A percentile compares a stretch with the other conserved stretches of the same genome.
phyloP scores from a whole-genome alignment of 164 flowering plant genomes.

The Vitis riparia region DNA sequence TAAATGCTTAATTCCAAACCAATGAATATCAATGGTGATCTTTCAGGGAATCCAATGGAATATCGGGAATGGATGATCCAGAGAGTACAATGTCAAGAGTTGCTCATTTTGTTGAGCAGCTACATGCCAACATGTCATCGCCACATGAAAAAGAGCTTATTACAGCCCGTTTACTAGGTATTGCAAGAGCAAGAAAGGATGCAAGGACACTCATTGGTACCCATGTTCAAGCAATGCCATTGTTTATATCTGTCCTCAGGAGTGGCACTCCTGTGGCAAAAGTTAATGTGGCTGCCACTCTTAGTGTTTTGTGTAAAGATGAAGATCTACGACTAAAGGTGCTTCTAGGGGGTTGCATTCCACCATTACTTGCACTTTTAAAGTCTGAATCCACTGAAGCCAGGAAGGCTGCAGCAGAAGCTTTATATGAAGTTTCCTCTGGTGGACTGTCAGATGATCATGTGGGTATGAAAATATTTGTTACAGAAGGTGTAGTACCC shows the following conservation, averaged over 20 bases:
- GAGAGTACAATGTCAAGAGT: conserved; percentile 67
- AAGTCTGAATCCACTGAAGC: conserved; percentile 70
- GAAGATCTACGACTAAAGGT: conserved; percentile 80
- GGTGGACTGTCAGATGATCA: conserved; percentile 83
- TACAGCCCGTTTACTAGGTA: conserved; percentile 69
- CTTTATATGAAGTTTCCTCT: conserved; percentile 79
- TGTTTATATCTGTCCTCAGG: conserved; percentile 74
- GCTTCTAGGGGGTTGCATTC: conserved; percentile 89
- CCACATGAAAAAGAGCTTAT: conserved; percentile 78
- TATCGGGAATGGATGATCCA: conserved; percentile 57
- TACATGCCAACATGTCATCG: conserved; percentile 72
- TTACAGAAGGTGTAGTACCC: conserved; percentile 88
- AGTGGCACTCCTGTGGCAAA: conserved; percentile 68
- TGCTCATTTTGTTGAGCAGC: conserved; percentile 78
- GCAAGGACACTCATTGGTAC: conserved; percentile 75
- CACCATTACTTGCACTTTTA: conserved; percentile 77
- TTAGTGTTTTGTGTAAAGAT: conserved; percentile 68
- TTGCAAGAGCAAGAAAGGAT: conserved; percentile 68
- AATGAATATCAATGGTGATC: background rate
- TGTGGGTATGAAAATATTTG: conserved; percentile 85
- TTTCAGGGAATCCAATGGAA: conserved; percentile 68
- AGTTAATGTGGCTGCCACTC: conserved; percentile 71
- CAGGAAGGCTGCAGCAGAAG: conserved; percentile 87
- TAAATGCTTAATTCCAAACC: too few species aligned
- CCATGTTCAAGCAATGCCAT: conserved; percentile 83